Evolutionary conservation across 345 rosid genomes (phyloP).

Genomic region (Sisymbrium irio): DNA sequence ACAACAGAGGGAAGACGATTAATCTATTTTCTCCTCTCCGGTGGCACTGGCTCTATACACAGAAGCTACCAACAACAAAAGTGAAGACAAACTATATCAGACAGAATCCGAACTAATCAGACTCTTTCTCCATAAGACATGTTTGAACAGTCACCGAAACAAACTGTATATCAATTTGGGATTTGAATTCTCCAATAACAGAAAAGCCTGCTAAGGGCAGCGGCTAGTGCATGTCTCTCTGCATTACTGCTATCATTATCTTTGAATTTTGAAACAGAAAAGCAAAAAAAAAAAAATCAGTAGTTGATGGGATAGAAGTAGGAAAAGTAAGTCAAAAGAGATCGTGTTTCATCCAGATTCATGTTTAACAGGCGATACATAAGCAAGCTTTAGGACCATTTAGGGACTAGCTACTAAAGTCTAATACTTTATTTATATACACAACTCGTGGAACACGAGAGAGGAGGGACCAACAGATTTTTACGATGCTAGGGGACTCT

Average conservation of each 20-base stretch:
- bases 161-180: neutral
- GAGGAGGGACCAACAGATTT: neutral
- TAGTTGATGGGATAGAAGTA: neutral
- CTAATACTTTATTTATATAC: slow-evolving; percentile 23
- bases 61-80: neutral
- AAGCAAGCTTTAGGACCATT: neutral
- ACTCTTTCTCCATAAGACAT: neutral
- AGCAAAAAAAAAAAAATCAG: neutral
- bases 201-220: neutral
- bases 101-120: neutral
- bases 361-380: slow-evolving; percentile 7
- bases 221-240: neutral
- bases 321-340: neutral
- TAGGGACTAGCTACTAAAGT: neutral
- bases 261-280: neutral
- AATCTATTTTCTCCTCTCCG: neutral
- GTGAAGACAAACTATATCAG: too few relatives aligned
- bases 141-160: slow-evolving; percentile 1
- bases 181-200: neutral
- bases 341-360: neutral
- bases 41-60: neutral
- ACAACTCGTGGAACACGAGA: neutral
- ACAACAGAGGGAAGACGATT: neutral
- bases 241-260: neutral
- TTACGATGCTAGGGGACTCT: neutral